Conservation (phyloP, 2,329 filamentous ascomycete genomes). For the Aspergillus sp. region DNA sequence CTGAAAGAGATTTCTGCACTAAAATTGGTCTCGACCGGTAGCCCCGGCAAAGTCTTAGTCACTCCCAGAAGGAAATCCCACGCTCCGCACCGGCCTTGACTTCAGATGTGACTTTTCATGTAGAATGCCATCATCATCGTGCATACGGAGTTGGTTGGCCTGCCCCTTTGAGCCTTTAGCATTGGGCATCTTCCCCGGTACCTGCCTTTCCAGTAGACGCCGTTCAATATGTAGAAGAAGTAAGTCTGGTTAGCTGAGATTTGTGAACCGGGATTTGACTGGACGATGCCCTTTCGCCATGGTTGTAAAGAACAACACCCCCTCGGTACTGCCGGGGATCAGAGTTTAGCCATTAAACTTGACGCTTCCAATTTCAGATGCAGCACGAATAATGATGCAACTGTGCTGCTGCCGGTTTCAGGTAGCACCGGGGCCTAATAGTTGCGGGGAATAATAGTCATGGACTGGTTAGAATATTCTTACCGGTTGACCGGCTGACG, state of each 20-base stretch:
- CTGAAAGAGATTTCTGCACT: not conserved
- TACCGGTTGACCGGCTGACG: not conserved
- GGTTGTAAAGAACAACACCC: not conserved
- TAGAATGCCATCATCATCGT: conserved; percentile 2
- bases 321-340: not conserved
- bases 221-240: not conserved
- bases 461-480: not conserved
- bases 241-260: not conserved
- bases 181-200: not conserved
- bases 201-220: not conserved
- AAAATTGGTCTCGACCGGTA: not conserved
- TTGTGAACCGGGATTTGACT: not conserved
- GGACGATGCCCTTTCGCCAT: not conserved
- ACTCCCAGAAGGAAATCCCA: too few relatives aligned
- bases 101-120: not conserved
- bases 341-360: not conserved
- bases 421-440: not conserved
- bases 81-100: not conserved
- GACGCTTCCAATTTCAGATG: not conserved
- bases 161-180: not conserved
- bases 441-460: not conserved
- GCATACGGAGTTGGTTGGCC: not conserved
- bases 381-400: conserved; percentile 1
- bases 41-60: not conserved
- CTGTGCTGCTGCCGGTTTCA: not conserved